Conservation (phyloP, 306 rosid genomes). For the Myrica gale region DNA sequence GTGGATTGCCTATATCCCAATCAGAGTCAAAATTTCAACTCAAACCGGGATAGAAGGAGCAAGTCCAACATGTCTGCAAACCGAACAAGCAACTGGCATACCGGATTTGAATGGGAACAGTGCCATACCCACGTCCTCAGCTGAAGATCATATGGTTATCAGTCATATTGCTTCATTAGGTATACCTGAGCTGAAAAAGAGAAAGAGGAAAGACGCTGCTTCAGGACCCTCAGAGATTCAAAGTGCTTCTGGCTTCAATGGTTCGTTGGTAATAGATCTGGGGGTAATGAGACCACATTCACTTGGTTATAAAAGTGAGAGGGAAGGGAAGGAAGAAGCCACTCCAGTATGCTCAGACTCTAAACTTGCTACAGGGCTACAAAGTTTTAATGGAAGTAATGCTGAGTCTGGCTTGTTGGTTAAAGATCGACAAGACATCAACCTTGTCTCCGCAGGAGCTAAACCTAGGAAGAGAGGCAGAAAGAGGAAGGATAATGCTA, state of each 20-base stretch:
- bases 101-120: conserved; percentile 52
- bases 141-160: conserved; percentile 27
- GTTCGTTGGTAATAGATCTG: conserved; percentile 23
- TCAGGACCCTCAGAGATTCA: conserved; percentile 20
- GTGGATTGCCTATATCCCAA: conserved; percentile 49
- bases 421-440: conserved; percentile 19
- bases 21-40: conserved; percentile 42
- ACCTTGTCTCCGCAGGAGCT: conserved; percentile 4
- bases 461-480: conserved; percentile 20
- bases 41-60: conserved; percentile 31
- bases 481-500: conserved; percentile 33
- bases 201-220: conserved; percentile 32
- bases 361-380: conserved; percentile 12
- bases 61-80: conserved; percentile 22
- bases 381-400: conserved; percentile 18
- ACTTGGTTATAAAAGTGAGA: conserved; percentile 12
- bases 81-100: conserved; percentile 33
- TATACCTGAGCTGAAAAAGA: conserved; percentile 38
- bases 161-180: conserved; percentile 36
- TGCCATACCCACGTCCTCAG: conserved; percentile 14
- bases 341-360: conserved; percentile 28
- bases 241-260: conserved; percentile 35
- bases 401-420: conserved; percentile 2
- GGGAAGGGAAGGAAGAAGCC: conserved; percentile 22
- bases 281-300: conserved; percentile 13